Evolutionary conservation across 106 monocot species (phyloP), one percentile per base, ranked within the genome.

Genomic region (Platanthera zijinensis): DNA sequence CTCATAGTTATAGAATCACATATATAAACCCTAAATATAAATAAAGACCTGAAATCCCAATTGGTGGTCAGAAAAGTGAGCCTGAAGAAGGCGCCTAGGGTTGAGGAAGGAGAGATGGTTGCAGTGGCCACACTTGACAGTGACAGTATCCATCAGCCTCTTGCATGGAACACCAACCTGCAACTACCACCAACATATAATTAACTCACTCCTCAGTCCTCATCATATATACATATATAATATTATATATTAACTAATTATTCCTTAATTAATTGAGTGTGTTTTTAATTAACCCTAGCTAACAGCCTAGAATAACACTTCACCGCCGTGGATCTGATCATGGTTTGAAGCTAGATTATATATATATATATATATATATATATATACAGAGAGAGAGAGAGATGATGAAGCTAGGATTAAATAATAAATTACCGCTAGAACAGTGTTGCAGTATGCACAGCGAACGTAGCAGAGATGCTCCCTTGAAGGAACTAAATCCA

Each of bases 381-480:
- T 25, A 25, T 25, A 25, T 0, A 25, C 0, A 25, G 25, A 25
- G 25, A 25, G 25, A 25, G 25, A 25, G 25, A 25, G 25, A 25
- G 25, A 25, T 25, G 25, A 0, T 25, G 25, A 25, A 25, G 25
- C 0, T n/a, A 25, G 25, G 25, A 25, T 25, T 25, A 25, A 25
- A 25, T 25, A 25, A 25, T 25, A 25, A 19, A 74, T 67, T 80
- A 81, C 81, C 68, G 75, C 75, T 51, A 81, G 81, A 69, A 81
- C 81, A 28, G 81, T 81, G 81, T 49, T 76, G 48, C 81, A 81
- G 46, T 81, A 81, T 51, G 75, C 75, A 51, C 81, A 81, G 12
- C 81, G 81, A 69, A 81, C 81, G 18, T 81, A 81, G 75, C 81
- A 81, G 21, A 81, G 75, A 51, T 81, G 81, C 17, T 81, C 81